Evolutionary conservation across 306 rosid genomes (phyloP).

Genomic region (Oxytropis ochrocephala): DNA sequence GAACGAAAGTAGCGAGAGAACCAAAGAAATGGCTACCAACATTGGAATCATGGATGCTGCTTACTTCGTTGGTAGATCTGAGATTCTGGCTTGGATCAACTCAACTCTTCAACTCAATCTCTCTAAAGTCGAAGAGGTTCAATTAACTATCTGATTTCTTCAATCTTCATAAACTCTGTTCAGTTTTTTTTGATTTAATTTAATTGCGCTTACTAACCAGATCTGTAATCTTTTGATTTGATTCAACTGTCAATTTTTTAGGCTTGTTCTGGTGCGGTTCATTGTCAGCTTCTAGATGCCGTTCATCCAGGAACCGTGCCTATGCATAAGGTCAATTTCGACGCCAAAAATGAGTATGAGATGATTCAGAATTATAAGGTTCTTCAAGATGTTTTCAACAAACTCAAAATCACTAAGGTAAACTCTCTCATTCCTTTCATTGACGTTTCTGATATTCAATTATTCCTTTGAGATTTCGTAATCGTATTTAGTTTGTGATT

Average conservation of each 20-base stretch:
- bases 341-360: slow-evolving; percentile 89
- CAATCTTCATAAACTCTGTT: background rate
- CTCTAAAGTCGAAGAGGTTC: slow-evolving; percentile 76
- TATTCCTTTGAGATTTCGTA: background rate
- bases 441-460: background rate
- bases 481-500: background rate
- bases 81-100: slow-evolving; percentile 89
- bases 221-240: background rate
- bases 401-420: slow-evolving; percentile 93
- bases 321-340: slow-evolving; percentile 96
- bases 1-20: background rate
- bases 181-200: background rate
- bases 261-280: slow-evolving; percentile 95
- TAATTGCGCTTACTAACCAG: background rate
- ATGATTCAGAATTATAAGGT: slow-evolving; percentile 99
- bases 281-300: slow-evolving; percentile 87
- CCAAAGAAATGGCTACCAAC: slow-evolving; percentile 63
- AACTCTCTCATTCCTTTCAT: background rate
- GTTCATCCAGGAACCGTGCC: slow-evolving; percentile 89
- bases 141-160: background rate
- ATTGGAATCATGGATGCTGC: slow-evolving; percentile 96
- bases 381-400: slow-evolving; percentile 89
- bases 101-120: slow-evolving; percentile 84
- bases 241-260: slow-evolving; percentile 12
- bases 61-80: slow-evolving; percentile 93